phyloP scores from a whole-genome alignment of 176 grass and related monocot genomes.

The sorghum (Sorghum bicolor) region DNA sequence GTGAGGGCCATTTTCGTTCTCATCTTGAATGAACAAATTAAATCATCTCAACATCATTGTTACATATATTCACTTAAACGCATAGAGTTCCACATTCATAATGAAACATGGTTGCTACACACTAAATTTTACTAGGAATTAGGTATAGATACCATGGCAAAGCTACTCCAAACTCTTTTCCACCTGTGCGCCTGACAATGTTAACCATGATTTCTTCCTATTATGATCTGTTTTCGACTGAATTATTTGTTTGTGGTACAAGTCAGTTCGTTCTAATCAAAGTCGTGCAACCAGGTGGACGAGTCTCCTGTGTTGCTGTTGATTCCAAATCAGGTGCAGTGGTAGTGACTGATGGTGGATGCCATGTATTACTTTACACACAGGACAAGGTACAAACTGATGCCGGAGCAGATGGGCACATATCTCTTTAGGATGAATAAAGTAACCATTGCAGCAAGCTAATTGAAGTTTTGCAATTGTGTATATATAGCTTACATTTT shows the following conservation, averaged over 20 bases:
- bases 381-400: conserved; percentile 21
- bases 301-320: conserved; percentile 37
- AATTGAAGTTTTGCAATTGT: not conserved
- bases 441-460: not conserved
- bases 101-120: not conserved
- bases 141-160: not conserved
- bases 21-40: not conserved
- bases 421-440: not conserved
- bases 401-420: not conserved
- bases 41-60: not conserved
- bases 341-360: conserved; percentile 50
- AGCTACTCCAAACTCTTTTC: not conserved
- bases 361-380: conserved; percentile 41
- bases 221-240: not conserved
- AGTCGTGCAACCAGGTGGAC: conserved; percentile 31
- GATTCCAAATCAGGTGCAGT: conserved; percentile 49
- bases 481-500: not conserved
- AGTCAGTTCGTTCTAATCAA: not conserved
- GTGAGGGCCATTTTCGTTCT: not conserved
- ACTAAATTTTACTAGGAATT: not conserved
- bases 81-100: conserved; percentile 12
- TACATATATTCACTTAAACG: not conserved
- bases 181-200: not conserved
- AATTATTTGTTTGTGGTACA: conserved; percentile 20
- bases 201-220: not conserved